phyloP scores from a whole-genome alignment of 139 green algal species.

The Tetradesmus lagerheimii region DNA sequence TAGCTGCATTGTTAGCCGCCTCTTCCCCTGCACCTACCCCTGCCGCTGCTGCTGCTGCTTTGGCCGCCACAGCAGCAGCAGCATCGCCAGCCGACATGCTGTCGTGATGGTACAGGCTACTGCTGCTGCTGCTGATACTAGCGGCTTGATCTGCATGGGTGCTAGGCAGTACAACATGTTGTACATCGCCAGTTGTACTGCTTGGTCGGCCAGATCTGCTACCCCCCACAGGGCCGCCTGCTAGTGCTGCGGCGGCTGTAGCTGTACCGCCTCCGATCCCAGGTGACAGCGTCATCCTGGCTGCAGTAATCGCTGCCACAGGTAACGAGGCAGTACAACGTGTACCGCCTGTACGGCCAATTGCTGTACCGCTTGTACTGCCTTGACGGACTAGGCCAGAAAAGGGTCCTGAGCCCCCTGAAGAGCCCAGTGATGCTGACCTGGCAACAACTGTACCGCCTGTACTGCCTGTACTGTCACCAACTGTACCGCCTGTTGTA shows the following conservation, averaged over 20 bases:
- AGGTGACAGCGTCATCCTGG: neutral
- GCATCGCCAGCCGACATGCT: neutral
- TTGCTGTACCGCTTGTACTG: neutral
- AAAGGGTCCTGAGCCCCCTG: neutral
- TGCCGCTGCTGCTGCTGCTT: neutral
- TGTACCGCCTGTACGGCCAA: neutral
- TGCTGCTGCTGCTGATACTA: constrained; percentile 17
- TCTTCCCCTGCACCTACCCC: neutral
- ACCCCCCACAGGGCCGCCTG: neutral
- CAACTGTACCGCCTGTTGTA: neutral
- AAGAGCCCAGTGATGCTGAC: neutral
- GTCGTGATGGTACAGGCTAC: constrained; percentile 38
- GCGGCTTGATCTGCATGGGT: neutral
- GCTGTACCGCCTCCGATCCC: constrained; percentile 36
- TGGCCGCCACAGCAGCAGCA: neutral
- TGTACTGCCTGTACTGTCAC: neutral
- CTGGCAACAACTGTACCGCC: neutral
- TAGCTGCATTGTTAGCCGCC: neutral
- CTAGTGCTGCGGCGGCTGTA: constrained; percentile 34
- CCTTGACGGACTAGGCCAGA: neutral
- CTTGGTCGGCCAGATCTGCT: neutral
- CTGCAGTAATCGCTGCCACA: constrained; percentile 23
- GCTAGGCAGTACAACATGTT: neutral
- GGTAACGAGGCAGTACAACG: constrained; percentile 4
- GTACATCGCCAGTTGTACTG: constrained; percentile 11